Base-by-base conservation (phyloP, 352 stramenopile species). In the Phytophthora pseudosyringae region DNA sequence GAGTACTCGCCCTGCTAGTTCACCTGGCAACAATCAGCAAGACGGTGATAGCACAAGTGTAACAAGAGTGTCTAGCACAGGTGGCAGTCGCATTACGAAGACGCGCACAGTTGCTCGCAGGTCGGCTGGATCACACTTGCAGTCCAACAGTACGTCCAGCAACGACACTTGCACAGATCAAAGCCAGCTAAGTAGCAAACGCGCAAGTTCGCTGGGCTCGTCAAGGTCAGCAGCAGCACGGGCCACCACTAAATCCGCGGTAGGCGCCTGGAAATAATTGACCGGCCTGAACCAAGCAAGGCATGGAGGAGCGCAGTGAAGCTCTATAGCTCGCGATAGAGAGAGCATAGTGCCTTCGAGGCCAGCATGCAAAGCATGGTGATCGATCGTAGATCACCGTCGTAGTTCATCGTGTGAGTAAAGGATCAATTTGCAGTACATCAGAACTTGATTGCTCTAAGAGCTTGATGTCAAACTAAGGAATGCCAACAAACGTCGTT, bases 381-480 rank as follows among this genome's bases (percentile, higher is more conserved):
- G 68, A 67, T 76, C 68, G 64, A 70, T 73, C 58, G 68, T 59
- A 76, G 64, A 70, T 71, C 59, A 70, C 59, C 29, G 10, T 44
- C 43, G 41, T 47, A 45, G 51, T 50, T 49, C 43, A 59, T 59
- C 39, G 18, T 56, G 46, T 69, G 51, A 65, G 53, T 70, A 43
- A 54, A 2, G 13, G 29, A 49, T 36, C 57, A 47, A 28, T 41
- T 26, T 13, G 35, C 29, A 59, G 48, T 39, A 45, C 25, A 51
- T 52, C 36, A 64, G 49, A 53, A 21, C 21, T 21, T 21, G 21
- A 21, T 21, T 21, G 21, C 21, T 21, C 21, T 21, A 21, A 21
- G 21, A 21, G 21, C 21, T 21, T 21, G 21, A 21, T 21, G 21
- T 21, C 21, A 21, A 21, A 21, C 21, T 21, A 21, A 21, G 21